These are phyloP conservation scores for Ascoidea rubescens DNA, from an alignment of 805 yeast species.

Conservation along the genomic window DNA sequence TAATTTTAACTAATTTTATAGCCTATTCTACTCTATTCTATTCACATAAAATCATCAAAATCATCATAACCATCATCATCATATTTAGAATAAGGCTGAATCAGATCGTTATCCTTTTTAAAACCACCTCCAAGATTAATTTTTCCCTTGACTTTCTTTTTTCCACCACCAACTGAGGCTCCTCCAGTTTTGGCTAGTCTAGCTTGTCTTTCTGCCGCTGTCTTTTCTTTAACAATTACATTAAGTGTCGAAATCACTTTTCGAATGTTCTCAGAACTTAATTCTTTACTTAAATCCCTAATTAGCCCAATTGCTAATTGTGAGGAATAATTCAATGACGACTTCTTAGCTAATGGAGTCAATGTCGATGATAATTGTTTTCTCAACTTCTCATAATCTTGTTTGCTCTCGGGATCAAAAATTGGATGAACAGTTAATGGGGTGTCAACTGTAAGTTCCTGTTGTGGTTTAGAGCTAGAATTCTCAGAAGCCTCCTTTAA, in stretches of 20 bases:
- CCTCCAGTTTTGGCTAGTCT: conserved; percentile 74
- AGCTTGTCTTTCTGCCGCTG: conserved; percentile 78
- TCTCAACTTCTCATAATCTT: conserved; percentile 66
- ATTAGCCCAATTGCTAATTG: conserved; percentile 71
- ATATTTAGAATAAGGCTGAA: conserved; percentile 28
- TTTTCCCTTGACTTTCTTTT: conserved; percentile 76
- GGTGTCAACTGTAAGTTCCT: conserved; percentile 37
- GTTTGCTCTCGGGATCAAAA: conserved; percentile 69
- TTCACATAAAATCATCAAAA: conserved; percentile 64
- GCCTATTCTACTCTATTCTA: not conserved
- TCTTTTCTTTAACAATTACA: conserved; percentile 72
- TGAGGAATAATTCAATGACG: conserved; percentile 56
- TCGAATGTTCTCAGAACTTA: conserved; percentile 68
- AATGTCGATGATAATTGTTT: conserved; percentile 54
- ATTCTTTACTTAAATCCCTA: conserved; percentile 73
- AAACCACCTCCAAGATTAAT: conserved; percentile 50
- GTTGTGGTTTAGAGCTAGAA: conserved; percentile 19
- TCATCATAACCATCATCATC: conserved; percentile 53
- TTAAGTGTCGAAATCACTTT: conserved; percentile 78
- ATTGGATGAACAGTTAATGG: conserved; percentile 69
- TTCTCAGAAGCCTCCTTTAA: conserved; percentile 23
- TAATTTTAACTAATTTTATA: no score
- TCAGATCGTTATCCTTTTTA: conserved; percentile 55
- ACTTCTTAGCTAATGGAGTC: conserved; percentile 43
- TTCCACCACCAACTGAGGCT: conserved; percentile 85